Conservation (phyloP, 2,329 filamentous ascomycete genomes). For the Penicillium palitans region DNA sequence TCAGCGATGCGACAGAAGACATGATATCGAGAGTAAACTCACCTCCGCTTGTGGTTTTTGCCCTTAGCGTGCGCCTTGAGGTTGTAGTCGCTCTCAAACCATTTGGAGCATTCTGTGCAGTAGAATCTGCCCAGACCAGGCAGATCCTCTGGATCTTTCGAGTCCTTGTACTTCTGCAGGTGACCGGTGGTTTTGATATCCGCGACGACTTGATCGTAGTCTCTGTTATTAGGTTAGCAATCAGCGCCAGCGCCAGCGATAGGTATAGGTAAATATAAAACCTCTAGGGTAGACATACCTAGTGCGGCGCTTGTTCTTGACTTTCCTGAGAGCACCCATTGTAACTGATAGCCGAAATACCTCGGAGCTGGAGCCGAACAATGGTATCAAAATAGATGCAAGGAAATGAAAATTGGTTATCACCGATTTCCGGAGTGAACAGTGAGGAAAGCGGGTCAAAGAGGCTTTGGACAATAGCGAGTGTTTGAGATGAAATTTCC, state of each 20-base stretch:
- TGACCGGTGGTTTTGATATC: slow-evolving; percentile 79
- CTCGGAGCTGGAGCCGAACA: slow-evolving; percentile 18
- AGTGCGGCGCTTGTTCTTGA: slow-evolving; percentile 71
- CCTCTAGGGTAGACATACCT: slow-evolving; percentile 50
- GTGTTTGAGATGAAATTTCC: slow-evolving; percentile 29
- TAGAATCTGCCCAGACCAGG: slow-evolving; percentile 84
- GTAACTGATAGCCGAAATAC: slow-evolving; percentile 27
- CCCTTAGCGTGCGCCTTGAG: slow-evolving; percentile 74
- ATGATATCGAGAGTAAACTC: slow-evolving; percentile 13
- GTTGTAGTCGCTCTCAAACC: slow-evolving; percentile 84
- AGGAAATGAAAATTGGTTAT: slow-evolving; percentile 26
- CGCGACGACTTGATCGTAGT: slow-evolving; percentile 86
- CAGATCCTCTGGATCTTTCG: slow-evolving; percentile 80
- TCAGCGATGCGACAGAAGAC: slow-evolving; percentile 10
- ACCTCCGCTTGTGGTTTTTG: slow-evolving; percentile 93
- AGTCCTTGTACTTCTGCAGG: slow-evolving; percentile 72
- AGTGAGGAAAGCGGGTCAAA: slow-evolving; percentile 31
- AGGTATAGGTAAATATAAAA: not conserved
- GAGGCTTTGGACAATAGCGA: slow-evolving; percentile 10
- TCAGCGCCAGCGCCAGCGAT: not conserved
- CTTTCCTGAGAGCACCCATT: slow-evolving; percentile 69
- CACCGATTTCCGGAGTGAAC: slow-evolving; percentile 41
- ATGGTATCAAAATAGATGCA: slow-evolving; percentile 19
- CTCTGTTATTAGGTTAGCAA: slow-evolving; percentile 56
- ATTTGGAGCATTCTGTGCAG: slow-evolving; percentile 92